Percentiles rank a stretch among this genome's conserved stretches.
These are phyloP conservation scores for Ochetophila trinervis DNA, from an alignment of 306 rosid genomes.

Conservation along the genomic window DNA sequence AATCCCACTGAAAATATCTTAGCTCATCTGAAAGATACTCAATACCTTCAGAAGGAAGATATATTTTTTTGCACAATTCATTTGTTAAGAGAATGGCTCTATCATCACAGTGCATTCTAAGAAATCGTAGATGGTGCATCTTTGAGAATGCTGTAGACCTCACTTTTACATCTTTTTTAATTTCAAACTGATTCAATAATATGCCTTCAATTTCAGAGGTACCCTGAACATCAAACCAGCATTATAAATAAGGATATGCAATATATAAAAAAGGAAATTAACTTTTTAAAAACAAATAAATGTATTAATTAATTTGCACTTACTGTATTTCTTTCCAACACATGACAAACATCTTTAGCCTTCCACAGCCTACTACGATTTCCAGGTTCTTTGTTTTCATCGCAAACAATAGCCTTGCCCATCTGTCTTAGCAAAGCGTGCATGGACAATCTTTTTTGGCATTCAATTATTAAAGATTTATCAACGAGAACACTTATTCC, in stretches of 20 bases:
- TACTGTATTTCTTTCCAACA: background rate
- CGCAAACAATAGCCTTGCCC: conserved; percentile 12
- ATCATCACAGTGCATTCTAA: background rate
- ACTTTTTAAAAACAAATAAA: background rate
- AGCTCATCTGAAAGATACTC: background rate
- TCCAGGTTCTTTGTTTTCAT: too few relatives aligned
- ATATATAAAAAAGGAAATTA: too few relatives aligned
- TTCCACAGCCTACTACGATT: too few relatives aligned
- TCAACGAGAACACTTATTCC: background rate
- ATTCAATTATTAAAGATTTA: background rate
- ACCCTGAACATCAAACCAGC: too few relatives aligned
- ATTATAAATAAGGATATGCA: too few relatives aligned
- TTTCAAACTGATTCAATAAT: background rate
- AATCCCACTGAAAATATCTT: background rate
- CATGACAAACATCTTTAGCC: too few relatives aligned
- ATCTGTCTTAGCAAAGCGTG: conserved; percentile 14
- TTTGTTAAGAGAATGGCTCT: too few relatives aligned
- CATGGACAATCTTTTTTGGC: background rate
- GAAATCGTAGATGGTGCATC: background rate
- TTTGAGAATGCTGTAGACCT: background rate
- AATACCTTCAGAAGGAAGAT: background rate
- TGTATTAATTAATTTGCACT: background rate
- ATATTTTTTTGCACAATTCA: background rate
- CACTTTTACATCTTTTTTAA: background rate
- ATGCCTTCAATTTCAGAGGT: too few relatives aligned